Conservation (phyloP, 2,329 filamentous ascomycete genomes). For the Hymenoscyphus infarciens region DNA sequence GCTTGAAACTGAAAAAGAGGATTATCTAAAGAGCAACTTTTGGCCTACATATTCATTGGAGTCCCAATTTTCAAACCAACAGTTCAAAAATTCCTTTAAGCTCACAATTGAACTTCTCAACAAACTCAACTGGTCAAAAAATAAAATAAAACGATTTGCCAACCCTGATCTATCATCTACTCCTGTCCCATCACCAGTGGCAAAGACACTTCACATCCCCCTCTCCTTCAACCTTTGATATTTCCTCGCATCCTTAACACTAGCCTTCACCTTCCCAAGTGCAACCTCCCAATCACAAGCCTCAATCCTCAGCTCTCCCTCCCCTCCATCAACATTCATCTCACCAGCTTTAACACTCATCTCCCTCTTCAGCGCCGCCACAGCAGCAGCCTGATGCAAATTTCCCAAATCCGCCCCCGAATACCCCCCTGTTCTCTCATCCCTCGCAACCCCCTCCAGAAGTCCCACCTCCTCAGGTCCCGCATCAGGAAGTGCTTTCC, state of each 20-base stretch:
- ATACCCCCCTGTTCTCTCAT: constrained; percentile 68
- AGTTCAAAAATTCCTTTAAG: too few species aligned
- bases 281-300: constrained; percentile 35
- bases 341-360: constrained; percentile 15
- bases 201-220: constrained; percentile 32
- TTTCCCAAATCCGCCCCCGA: constrained; percentile 65
- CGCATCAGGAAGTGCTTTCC: constrained; percentile 49
- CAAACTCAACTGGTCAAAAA: too few species aligned
- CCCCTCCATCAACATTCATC: constrained; percentile 4
- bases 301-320: constrained; percentile 29
- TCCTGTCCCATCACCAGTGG: too few species aligned
- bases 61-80: too few species aligned
- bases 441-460: constrained; percentile 63
- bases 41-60: too few species aligned
- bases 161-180: too few species aligned
- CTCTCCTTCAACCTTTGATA: constrained; percentile 36
- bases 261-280: constrained; percentile 33
- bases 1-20: too few species aligned
- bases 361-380: constrained; percentile 35
- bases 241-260: constrained; percentile 37
- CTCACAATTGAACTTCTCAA: too few species aligned
- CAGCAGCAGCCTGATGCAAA: constrained; percentile 39
- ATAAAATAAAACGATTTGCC: too few species aligned
- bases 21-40: too few species aligned
- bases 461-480: constrained; percentile 49